These are phyloP conservation scores for Barbarea vulgaris DNA, from an alignment of 345 rosid species.

Conservation along the genomic window DNA sequence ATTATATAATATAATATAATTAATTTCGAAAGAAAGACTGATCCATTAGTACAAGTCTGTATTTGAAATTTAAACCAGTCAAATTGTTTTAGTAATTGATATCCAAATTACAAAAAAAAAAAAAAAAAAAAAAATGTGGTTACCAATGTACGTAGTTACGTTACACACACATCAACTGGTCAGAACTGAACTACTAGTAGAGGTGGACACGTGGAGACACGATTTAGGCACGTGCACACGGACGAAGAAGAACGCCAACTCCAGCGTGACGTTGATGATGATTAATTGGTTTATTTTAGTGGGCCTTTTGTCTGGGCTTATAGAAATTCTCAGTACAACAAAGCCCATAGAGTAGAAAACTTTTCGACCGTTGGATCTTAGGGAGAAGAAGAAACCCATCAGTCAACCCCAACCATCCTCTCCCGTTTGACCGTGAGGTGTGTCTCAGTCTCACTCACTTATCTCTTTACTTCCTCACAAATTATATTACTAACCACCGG, in stretches of 20 bases:
- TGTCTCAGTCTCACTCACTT: slow-evolving; percentile 3
- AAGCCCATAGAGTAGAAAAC: not conserved
- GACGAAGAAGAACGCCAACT: not conserved
- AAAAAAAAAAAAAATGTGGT: not conserved
- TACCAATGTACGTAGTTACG: not conserved
- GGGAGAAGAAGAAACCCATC: slow-evolving; percentile 13
- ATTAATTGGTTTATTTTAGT: not conserved
- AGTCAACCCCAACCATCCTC: slow-evolving; percentile 29
- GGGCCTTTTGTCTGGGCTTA: not conserved
- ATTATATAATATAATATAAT: not conserved
- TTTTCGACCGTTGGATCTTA: slow-evolving; percentile 28
- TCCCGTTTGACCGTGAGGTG: slow-evolving; percentile 17
- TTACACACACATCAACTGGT: not conserved
- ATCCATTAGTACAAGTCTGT: not conserved
- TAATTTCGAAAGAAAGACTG: not conserved
- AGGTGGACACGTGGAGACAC: slow-evolving; percentile 23
- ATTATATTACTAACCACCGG: slow-evolving; percentile 29
- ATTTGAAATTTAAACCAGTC: not conserved
- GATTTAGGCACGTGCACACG: slow-evolving; percentile 21
- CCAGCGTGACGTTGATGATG: not conserved
- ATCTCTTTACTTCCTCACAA: slow-evolving; percentile 12
- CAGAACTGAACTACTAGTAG: not conserved
- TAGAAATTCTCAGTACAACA: not conserved
- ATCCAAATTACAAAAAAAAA: not conserved
- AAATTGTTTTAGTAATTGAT: not conserved